Evolutionary conservation across 768 basidiomycete genomes (phyloP), one percentile per base, ranked within the genome.

Genomic region (Auriscalpium vulgare): DNA sequence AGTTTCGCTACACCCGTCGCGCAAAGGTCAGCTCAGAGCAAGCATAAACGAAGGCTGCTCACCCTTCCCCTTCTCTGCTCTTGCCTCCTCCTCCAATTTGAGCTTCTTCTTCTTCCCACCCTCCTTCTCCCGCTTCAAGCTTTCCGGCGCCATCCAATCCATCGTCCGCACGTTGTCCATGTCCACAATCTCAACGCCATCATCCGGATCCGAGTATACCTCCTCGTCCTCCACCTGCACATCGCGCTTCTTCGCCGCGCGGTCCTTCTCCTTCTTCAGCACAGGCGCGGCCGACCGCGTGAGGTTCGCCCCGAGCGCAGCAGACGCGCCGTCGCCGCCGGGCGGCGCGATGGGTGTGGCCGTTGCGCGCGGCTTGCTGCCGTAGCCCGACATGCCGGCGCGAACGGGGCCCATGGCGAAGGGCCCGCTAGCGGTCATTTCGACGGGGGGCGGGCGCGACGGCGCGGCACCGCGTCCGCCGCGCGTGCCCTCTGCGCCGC

Each of bases 131-230:
- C 73, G 83, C 54, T 72, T 74, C 54, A 91, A 65, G 58, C 78
- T 83, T 65, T 91, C 88, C 1, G 91, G 91, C 8, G 91, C 91
- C 85, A 90, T 90, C 83, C 85, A 91, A 67, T 93, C 91, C 82
- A 93, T 81, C 58, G 83, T 74, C 51, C 78, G 72, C 35, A 93
- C 82, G 56, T 85, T 77, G 35, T 85, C 83, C 81, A 93, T 87
- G 64, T 93, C 91, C 43, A 93, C 74, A 52, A 92, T 90, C 71
- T 91, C 88, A 23, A 91, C 86, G 10, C 88, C 90, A 54, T 91
- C 88, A 63, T 92, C 91, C 11, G 88, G 87, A 57, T 93, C 91
- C 16, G 91, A 93, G 69, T 92, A 91, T 17, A 77, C 75, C 57
- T 91, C 90, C 16, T 87, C 82, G 16, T 79, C 76, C 48, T 73